Conservation (phyloP, 345 rosid genomes). For the Stellera chamaejasme region DNA sequence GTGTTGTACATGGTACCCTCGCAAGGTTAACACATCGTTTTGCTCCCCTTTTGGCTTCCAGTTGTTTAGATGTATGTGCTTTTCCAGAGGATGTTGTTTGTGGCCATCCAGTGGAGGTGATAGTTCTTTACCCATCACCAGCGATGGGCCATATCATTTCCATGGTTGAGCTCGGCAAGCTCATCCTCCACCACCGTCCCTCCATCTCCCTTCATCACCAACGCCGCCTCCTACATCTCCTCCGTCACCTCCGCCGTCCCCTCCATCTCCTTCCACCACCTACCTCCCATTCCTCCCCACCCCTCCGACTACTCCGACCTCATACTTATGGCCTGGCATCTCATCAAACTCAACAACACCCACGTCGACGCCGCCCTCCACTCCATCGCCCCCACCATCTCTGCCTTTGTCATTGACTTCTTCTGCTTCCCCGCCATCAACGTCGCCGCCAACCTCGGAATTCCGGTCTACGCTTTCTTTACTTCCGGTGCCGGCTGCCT, state of each 20-base stretch:
- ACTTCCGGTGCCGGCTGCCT: conserved; percentile 13
- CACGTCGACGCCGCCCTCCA: neutral
- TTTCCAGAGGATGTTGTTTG: no score
- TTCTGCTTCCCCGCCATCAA: conserved; percentile 17
- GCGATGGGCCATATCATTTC: conserved; percentile 23
- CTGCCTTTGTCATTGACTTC: conserved; percentile 27
- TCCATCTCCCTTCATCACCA: conserved; percentile 7
- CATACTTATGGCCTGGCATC: neutral
- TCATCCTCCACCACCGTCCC: conserved; percentile 15
- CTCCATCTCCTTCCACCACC: conserved; percentile 21
- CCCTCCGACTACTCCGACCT: neutral
- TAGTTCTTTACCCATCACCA: conserved; percentile 20
- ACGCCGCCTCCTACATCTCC: conserved; percentile 10
- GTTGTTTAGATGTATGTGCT: no score
- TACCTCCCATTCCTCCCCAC: neutral
- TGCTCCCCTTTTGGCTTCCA: no score
- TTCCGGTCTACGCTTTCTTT: conserved; percentile 25
- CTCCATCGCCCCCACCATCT: conserved; percentile 17
- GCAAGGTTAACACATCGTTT: no score
- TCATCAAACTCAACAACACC: no score
- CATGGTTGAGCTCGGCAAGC: conserved; percentile 29
- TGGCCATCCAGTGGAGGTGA: no score
- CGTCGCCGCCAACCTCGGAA: conserved; percentile 13
- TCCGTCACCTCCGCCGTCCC: conserved; percentile 16
- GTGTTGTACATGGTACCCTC: no score